Percentiles rank a stretch among this genome's conserved stretches.
phyloP scores from a whole-genome alignment of 148 eudicot species.

The Chenopodium berlandieri region DNA sequence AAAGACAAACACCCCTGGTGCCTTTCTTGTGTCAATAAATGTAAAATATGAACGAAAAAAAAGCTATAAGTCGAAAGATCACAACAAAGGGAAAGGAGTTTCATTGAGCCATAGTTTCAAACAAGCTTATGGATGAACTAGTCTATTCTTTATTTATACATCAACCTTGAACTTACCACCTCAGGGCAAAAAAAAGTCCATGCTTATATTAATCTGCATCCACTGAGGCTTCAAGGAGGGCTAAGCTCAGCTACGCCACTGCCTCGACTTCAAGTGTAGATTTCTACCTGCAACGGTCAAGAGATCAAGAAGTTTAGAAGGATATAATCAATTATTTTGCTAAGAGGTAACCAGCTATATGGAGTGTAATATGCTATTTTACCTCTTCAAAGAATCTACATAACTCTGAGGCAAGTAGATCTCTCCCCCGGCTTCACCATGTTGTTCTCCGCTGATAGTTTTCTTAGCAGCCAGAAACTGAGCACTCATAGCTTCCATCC shows the following conservation, averaged over 20 bases:
- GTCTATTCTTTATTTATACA: slow-evolving; percentile 28
- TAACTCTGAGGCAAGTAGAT: slow-evolving; percentile 88
- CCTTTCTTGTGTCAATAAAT: slow-evolving; percentile 68
- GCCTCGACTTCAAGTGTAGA: slow-evolving; percentile 23
- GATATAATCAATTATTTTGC: neutral
- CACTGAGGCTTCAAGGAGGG: slow-evolving; percentile 32
- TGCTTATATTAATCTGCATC: slow-evolving; percentile 32
- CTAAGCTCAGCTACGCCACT: slow-evolving; percentile 20
- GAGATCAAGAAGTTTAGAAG: neutral
- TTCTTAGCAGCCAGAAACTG: slow-evolving; percentile 93
- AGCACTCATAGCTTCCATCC: slow-evolving; percentile 97
- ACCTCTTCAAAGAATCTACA: slow-evolving; percentile 55
- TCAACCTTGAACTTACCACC: slow-evolving; percentile 41
- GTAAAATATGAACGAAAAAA: neutral
- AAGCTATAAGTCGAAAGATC: neutral
- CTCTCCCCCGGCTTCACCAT: slow-evolving; percentile 95
- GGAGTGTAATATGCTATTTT: neutral
- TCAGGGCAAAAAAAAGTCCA: slow-evolving; percentile 29
- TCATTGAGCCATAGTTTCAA: slow-evolving; percentile 29
- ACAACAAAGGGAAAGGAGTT: slow-evolving; percentile 11
- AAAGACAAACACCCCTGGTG: slow-evolving; percentile 98
- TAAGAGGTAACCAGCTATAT: neutral
- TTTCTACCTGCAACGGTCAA: slow-evolving; percentile 22
- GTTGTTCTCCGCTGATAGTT: slow-evolving; percentile 92
- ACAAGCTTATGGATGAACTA: slow-evolving; percentile 10